Evolutionary conservation across 2,329 filamentous ascomycete genomes (phyloP).

Genomic region (Hypoxylon sp.): DNA sequence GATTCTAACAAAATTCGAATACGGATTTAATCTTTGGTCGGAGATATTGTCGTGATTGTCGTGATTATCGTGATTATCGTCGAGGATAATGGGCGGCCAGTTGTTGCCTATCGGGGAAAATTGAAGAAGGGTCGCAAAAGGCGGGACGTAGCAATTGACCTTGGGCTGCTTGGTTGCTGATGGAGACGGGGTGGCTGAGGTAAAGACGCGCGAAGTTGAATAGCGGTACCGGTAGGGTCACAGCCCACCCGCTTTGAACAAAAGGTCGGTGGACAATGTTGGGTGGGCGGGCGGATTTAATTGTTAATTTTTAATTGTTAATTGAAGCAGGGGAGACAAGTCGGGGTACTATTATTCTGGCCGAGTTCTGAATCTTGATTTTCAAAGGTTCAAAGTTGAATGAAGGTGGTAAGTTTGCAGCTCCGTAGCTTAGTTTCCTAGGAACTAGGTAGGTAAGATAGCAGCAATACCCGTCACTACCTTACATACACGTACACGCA

Average conservation of each 20-base stretch:
- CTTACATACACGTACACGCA: constrained; percentile 2
- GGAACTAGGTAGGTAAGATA: constrained; percentile 3
- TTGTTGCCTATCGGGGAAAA: constrained; percentile 18
- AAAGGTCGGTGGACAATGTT: constrained; percentile 11
- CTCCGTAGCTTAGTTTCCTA: constrained; percentile 8
- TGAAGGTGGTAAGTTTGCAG: constrained; percentile 25
- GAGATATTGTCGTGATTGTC: constrained; percentile 10
- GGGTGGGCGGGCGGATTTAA: not conserved
- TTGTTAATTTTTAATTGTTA: too few species aligned
- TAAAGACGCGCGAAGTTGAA: constrained; percentile 16
- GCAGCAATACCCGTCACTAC: not conserved
- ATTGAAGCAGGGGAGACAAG: too few species aligned
- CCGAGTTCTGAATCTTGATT: too few species aligned
- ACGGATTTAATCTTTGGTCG: constrained; percentile 4
- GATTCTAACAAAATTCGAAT: not conserved
- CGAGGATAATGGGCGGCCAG: not conserved
- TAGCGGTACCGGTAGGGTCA: constrained; percentile 17
- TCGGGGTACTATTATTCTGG: too few species aligned
- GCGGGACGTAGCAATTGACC: constrained; percentile 27
- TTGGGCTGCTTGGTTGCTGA: constrained; percentile 22
- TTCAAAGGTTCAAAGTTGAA: too few species aligned
- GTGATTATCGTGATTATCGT: too few species aligned
- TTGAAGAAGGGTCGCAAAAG: constrained; percentile 24
- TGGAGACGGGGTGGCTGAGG: constrained; percentile 28
- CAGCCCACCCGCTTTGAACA: constrained; percentile 19